phyloP scores from a whole-genome alignment of 805 yeast species.

The Dipodascopsis uninucleata region DNA sequence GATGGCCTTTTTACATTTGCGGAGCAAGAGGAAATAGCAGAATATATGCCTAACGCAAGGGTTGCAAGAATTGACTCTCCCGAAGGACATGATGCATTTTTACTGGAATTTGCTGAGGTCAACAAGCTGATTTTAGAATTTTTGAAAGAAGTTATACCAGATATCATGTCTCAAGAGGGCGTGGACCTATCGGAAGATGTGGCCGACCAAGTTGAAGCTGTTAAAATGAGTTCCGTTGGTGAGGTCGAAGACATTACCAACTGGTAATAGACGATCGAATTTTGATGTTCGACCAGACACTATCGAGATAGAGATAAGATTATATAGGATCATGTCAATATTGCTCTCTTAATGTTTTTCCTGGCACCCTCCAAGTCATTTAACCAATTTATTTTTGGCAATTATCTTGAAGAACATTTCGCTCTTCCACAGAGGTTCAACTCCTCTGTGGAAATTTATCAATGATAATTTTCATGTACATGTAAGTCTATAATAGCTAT shows the following conservation, averaged over 20 bases:
- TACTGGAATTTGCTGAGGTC: conserved; percentile 81
- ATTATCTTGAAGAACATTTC: no score
- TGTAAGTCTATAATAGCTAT: no score
- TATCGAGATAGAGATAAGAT: not conserved
- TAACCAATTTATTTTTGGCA: no score
- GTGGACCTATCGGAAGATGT: conserved; percentile 37
- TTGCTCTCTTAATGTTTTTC: not conserved
- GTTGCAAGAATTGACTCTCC: conserved; percentile 78
- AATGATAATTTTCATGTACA: not conserved
- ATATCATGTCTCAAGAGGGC: conserved; percentile 50
- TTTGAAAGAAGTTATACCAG: conserved; percentile 54
- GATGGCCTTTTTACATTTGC: conserved; percentile 91
- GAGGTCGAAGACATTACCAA: conserved; percentile 87
- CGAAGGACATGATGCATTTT: conserved; percentile 96
- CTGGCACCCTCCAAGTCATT: not conserved
- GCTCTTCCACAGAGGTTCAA: no score
- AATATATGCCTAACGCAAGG: conserved; percentile 62
- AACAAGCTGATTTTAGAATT: conserved; percentile 68
- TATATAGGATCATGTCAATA: not conserved
- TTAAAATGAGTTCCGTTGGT: conserved; percentile 74
- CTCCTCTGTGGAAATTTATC: not conserved
- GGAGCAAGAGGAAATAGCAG: conserved; percentile 83
- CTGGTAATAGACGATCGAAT: conserved; percentile 62
- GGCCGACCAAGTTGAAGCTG: conserved; percentile 39
- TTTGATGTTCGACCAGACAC: not conserved